Percentiles rank a stretch among this genome's conserved stretches.
phyloP scores from a whole-genome alignment of 208 protist genomes.

The Acanthamoeba lenticulata region DNA sequence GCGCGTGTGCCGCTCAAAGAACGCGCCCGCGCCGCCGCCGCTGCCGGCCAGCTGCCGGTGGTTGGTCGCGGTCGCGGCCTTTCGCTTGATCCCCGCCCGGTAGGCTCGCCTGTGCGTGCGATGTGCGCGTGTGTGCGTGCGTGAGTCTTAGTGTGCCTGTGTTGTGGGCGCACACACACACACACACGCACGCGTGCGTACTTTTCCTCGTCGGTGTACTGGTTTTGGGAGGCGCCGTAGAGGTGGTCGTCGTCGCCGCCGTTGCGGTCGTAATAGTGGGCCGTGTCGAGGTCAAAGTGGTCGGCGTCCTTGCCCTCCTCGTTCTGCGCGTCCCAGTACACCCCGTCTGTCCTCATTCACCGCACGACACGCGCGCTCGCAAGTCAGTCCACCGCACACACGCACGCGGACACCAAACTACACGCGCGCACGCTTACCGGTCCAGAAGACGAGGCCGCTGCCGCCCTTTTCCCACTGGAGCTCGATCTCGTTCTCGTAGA shows the following conservation, averaged over 20 bases:
- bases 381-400: not conserved
- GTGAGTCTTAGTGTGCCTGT: not conserved
- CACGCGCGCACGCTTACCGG: not conserved
- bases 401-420: not conserved
- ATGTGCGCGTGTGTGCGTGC: not conserved
- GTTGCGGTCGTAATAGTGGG: not conserved
- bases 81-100: not conserved
- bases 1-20: not conserved
- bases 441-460: constrained; percentile 39
- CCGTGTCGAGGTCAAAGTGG: constrained; percentile 17
- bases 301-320: constrained; percentile 16
- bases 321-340: constrained; percentile 18
- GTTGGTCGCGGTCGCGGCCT: not conserved
- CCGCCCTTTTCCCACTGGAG: constrained; percentile 46
- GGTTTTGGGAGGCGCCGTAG: constrained; percentile 25
- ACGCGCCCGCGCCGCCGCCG: not conserved
- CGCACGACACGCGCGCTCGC: no score
- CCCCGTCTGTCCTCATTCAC: not conserved
- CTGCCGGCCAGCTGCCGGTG: no score
- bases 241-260: constrained; percentile 21
- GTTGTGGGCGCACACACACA: no score
- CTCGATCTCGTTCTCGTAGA: constrained; percentile 17
- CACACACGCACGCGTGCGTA: no score
- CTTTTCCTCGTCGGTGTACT: not conserved
- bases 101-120: not conserved